These are phyloP conservation scores for Pythium rhizo-oryzae DNA, from an alignment of 352 stramenopile genomes.

Conservation along the genomic window DNA sequence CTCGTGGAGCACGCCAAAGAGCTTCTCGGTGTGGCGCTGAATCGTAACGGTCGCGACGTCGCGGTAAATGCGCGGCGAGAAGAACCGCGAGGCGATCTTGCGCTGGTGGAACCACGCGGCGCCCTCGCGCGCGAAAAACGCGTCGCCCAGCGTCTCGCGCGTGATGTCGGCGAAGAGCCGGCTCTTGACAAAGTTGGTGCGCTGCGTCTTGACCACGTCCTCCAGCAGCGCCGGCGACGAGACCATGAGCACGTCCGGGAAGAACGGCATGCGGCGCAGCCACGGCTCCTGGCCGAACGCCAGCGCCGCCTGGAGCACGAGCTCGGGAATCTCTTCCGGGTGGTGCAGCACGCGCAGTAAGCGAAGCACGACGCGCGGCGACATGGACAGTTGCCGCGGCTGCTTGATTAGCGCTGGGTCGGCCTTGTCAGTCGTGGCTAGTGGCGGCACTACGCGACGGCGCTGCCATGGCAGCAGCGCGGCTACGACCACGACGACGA, in stretches of 20 bases:
- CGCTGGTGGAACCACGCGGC: conserved; percentile 20
- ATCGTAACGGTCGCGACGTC: conserved; percentile 8
- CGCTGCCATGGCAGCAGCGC: not conserved
- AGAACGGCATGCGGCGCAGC: conserved; percentile 7
- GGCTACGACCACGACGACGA: no score
- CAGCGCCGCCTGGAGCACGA: not conserved
- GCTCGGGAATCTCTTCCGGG: not conserved
- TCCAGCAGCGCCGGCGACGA: conserved; percentile 17
- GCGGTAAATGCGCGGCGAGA: conserved; percentile 9
- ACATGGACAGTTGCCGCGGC: not conserved
- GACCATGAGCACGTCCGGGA: conserved; percentile 15
- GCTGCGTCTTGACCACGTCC: conserved; percentile 23
- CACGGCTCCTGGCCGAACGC: conserved; percentile 8
- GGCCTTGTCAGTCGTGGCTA: not conserved
- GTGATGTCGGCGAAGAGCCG: not conserved
- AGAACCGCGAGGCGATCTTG: conserved; percentile 16
- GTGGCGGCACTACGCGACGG: not conserved
- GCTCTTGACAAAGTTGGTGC: conserved; percentile 20
- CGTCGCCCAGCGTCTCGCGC: conserved; percentile 14
- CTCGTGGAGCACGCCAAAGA: conserved; percentile 1
- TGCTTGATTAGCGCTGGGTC: not conserved
- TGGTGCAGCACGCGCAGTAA: not conserved
- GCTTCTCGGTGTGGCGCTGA: conserved; percentile 6
- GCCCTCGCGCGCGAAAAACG: conserved; percentile 25
- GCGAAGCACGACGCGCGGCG: not conserved